phyloP scores from a whole-genome alignment of 108 stramenopile genomes.

The Fragilariopsis cylindrus region DNA sequence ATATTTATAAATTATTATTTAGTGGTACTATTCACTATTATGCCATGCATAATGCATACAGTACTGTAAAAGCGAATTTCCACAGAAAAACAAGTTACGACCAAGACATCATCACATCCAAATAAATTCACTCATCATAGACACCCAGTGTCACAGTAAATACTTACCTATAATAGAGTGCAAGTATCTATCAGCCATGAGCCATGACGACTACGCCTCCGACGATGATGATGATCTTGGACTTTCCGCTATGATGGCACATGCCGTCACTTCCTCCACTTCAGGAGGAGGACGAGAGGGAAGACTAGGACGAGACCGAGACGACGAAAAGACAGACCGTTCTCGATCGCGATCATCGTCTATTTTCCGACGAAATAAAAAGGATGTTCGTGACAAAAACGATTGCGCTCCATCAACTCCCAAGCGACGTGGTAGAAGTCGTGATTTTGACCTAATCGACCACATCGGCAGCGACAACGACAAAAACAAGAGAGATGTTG shows the following conservation, averaged over 20 bases:
- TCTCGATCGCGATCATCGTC: conserved; percentile 6
- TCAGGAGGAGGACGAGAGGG: not conserved
- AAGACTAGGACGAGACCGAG: not conserved
- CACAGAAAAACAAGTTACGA: too few relatives aligned
- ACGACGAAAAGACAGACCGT: not conserved
- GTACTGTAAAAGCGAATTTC: too few relatives aligned
- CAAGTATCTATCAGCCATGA: not conserved
- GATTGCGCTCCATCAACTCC: not conserved
- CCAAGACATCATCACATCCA: too few relatives aligned
- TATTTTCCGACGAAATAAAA: not conserved
- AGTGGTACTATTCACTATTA: too few relatives aligned
- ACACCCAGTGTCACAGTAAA: too few relatives aligned
- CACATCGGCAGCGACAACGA: not conserved
- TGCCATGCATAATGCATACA: too few relatives aligned
- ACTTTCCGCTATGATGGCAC: conserved; percentile 13
- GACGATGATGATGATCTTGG: conserved; percentile 8
- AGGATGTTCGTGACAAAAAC: not conserved
- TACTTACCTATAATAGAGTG: too few relatives aligned
- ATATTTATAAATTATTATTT: too few relatives aligned
- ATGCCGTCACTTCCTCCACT: not conserved
- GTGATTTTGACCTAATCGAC: not conserved
- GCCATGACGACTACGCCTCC: not conserved
- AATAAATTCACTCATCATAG: too few relatives aligned
- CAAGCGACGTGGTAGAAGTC: conserved; percentile 1
- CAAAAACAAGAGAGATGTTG: not conserved